Evolutionary conservation across 2,329 filamentous ascomycete species (phyloP).

Genomic region (Cladobotryum protrusum): DNA sequence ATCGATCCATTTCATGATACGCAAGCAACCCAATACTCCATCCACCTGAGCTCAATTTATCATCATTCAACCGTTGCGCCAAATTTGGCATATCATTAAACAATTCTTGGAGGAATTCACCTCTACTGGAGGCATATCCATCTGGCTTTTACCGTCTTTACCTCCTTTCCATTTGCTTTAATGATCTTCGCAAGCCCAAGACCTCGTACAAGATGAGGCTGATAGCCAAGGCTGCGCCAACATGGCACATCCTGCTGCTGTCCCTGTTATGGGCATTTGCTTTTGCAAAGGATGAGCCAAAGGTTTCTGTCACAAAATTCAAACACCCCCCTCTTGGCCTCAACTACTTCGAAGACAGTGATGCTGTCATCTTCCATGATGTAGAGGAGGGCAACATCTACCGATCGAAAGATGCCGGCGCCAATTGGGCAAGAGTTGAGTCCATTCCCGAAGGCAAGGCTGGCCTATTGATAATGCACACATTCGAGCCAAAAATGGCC

Average conservation of each 20-base stretch:
- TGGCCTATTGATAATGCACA: constrained; percentile 64
- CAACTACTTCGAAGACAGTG: constrained; percentile 87
- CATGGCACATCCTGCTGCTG: constrained; percentile 46
- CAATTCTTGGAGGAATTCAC: not conserved
- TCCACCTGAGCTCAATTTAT: not conserved
- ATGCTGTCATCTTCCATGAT: constrained; percentile 73
- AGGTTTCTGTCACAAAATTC: constrained; percentile 60
- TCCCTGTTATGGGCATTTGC: constrained; percentile 35
- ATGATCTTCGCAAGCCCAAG: constrained; percentile 33
- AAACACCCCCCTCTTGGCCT: constrained; percentile 60
- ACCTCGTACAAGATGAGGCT: constrained; percentile 48
- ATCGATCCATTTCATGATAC: constrained; percentile 5
- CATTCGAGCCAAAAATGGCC: constrained; percentile 70
- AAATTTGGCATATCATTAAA: not conserved
- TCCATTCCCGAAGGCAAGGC: constrained; percentile 59
- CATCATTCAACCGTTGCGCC: not conserved
- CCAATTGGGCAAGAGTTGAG: constrained; percentile 63
- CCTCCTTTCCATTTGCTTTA: constrained; percentile 25
- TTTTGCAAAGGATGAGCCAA: constrained; percentile 58
- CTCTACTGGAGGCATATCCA: not conserved
- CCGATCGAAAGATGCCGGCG: constrained; percentile 75
- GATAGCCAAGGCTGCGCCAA: constrained; percentile 41
- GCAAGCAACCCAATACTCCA: constrained; percentile 9
- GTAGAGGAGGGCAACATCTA: constrained; percentile 57
- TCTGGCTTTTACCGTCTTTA: not conserved